Conservation (phyloP, 805 yeast species). For the Starmera amethionina region DNA sequence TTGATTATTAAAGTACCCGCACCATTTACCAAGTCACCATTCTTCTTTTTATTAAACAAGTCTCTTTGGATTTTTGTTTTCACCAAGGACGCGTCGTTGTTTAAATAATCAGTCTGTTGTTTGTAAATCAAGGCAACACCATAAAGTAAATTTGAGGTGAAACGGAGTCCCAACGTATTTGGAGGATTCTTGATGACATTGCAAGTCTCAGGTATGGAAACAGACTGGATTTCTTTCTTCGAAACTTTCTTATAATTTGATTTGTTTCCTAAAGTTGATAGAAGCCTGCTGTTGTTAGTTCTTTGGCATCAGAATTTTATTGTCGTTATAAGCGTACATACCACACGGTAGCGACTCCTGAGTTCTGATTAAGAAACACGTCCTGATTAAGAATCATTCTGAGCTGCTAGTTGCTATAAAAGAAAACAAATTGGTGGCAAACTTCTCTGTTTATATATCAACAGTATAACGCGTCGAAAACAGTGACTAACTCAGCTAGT, state of each 20-base stretch:
- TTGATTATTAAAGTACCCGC: neutral
- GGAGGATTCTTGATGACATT: constrained; percentile 16
- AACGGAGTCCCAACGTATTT: constrained; percentile 17
- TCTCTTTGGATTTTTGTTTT: constrained; percentile 17
- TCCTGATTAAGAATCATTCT: constrained; percentile 8
- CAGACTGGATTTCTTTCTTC: constrained; percentile 23
- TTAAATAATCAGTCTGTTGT: constrained; percentile 37
- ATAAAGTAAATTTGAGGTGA: constrained; percentile 31
- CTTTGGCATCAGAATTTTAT: too few species aligned
- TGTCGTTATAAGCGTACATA: constrained; percentile 2
- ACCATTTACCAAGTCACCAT: constrained; percentile 1
- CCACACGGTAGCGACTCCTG: constrained; percentile 23
- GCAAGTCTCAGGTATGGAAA: constrained; percentile 36
- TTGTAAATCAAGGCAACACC: constrained; percentile 38
- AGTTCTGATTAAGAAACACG: constrained; percentile 10
- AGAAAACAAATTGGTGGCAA: too few species aligned
- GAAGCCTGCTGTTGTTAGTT: constrained; percentile 13
- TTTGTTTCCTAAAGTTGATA: constrained; percentile 33
- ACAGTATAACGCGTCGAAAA: too few species aligned
- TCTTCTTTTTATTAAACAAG: constrained; percentile 2
- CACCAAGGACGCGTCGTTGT: constrained; percentile 14
- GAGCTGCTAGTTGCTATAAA: neutral
- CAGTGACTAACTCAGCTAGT: too few species aligned
- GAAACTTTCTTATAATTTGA: constrained; percentile 19
- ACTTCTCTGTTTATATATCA: too few species aligned